Evolutionary conservation across 495 filamentous ascomycete genomes (phyloP), one percentile per base, ranked within the genome.

Genomic region (Penicillium herquei): DNA sequence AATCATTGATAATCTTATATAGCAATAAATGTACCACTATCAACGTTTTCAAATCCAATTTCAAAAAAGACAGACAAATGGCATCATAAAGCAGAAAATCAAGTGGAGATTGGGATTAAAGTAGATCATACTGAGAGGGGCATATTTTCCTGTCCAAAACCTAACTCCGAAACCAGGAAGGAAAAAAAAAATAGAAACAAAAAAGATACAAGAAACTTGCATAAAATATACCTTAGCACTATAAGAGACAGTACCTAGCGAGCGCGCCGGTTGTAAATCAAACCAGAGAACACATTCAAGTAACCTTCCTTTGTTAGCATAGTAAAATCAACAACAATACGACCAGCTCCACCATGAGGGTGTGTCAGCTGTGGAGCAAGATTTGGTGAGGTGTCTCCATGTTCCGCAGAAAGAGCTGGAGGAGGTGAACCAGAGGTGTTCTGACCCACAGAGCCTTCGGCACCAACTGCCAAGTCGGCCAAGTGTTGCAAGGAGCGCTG

Each of bases 401-500:
- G 61, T 2, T 75, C 70, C 14, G 59, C 62, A 13, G 65, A 56
- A 6, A 74, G 57, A 32, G 58, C 66, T 6, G 74, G 68, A 3
- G 72, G 74, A 0, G 74, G 72, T 0, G 64, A 59, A 0, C 71
- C 61, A 7, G 68, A 65, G 6, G 64, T 64, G 35, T 66, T 70
- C 32, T 70, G 70, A 30, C 67, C 61, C 11, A 76, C 72, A 8
- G 71, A 71, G 31, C 74, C 74, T 49, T 78, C 76, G 3, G 72
- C 76, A 3, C 74, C 76, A 21, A 78, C 76, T 32, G 85, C 86
- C 13, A 89, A 65, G 58, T 88, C 85, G 2, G 86, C 86, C 7
- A 88, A 75, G 54, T 84, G 83, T 63, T 87, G 84, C 13, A 88
- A 70, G 39, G 76, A 78, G 51, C 76, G 74, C 56, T 78, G 76